phyloP scores from a whole-genome alignment of 345 rosid genomes.

The Draba incana region DNA sequence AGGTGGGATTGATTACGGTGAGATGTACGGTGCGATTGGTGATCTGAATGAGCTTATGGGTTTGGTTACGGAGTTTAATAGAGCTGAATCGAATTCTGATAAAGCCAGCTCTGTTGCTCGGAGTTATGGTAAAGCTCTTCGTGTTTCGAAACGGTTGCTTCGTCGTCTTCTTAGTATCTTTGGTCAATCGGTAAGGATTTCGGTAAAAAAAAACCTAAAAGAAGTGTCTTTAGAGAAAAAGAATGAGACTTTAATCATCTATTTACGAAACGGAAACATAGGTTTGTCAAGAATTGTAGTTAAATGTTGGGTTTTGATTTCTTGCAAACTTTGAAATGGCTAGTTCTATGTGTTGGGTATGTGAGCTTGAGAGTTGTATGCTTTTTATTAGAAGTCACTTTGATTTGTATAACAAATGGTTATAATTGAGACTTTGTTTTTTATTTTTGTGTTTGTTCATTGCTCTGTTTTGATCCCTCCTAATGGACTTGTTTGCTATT shows the following conservation, averaged over 20 bases:
- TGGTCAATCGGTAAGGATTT: slow-evolving; percentile 53
- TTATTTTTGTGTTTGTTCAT: neutral
- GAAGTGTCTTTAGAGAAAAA: too few relatives aligned
- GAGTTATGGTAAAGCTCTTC: slow-evolving; percentile 57
- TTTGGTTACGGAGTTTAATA: slow-evolving; percentile 50
- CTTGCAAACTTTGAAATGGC: neutral
- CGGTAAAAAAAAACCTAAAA: too few relatives aligned
- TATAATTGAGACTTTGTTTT: neutral
- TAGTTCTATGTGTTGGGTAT: neutral
- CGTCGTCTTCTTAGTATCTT: slow-evolving; percentile 57
- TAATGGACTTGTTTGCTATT: slow-evolving; percentile 14
- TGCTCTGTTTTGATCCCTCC: neutral
- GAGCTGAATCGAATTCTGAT: slow-evolving; percentile 51
- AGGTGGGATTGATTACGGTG: slow-evolving; percentile 48
- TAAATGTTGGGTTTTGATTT: neutral
- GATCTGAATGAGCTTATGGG: slow-evolving; percentile 65
- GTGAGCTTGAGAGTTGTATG: slow-evolving; percentile 4
- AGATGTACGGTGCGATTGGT: slow-evolving; percentile 55
- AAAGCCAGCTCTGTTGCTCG: slow-evolving; percentile 54
- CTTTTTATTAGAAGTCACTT: neutral
- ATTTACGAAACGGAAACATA: too few relatives aligned
- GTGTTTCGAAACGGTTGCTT: slow-evolving; percentile 52
- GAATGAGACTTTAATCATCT: too few relatives aligned
- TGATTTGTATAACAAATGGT: neutral
- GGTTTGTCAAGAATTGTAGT: neutral